These are phyloP conservation scores for Komagataella pastoris DNA, from an alignment of 805 yeast genomes.

Conservation along the genomic window DNA sequence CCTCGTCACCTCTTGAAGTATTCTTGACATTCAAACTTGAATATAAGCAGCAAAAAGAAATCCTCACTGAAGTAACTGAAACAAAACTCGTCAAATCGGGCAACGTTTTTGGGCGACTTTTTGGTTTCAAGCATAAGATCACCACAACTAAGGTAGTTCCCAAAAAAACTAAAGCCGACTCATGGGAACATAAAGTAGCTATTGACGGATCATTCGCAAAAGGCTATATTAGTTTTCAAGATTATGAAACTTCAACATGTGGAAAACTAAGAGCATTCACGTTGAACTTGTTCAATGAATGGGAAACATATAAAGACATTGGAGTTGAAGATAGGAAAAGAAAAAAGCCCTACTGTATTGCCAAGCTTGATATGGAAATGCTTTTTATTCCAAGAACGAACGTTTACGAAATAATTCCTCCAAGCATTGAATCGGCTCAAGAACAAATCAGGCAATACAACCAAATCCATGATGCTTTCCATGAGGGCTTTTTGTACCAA, in stretches of 20 bases:
- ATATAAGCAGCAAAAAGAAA: constrained; percentile 35
- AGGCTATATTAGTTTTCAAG: constrained; percentile 50
- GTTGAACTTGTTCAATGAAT: constrained; percentile 66
- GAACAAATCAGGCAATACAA: constrained; percentile 24
- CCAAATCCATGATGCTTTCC: constrained; percentile 12
- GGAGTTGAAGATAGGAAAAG: constrained; percentile 16
- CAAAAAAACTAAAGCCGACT: constrained; percentile 33
- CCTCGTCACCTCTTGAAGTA: constrained; percentile 39
- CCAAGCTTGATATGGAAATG: constrained; percentile 56
- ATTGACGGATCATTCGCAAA: constrained; percentile 85
- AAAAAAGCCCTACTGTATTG: constrained; percentile 44
- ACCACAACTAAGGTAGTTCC: constrained; percentile 39
- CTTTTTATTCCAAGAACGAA: constrained; percentile 54
- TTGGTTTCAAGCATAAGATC: constrained; percentile 27
- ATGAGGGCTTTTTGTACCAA: constrained; percentile 70
- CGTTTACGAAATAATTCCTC: constrained; percentile 50
- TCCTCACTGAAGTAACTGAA: constrained; percentile 47
- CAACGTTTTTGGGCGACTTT: constrained; percentile 14
- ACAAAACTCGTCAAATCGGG: constrained; percentile 22
- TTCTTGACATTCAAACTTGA: constrained; percentile 61
- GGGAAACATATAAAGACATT: constrained; percentile 39
- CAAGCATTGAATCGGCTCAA: constrained; percentile 45
- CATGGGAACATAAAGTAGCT: constrained; percentile 56
- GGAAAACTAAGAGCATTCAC: constrained; percentile 32
- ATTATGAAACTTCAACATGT: constrained; percentile 39